phyloP scores from a whole-genome alignment of 1,284 basidiomycete species.

The Leccinum griseonigrum region DNA sequence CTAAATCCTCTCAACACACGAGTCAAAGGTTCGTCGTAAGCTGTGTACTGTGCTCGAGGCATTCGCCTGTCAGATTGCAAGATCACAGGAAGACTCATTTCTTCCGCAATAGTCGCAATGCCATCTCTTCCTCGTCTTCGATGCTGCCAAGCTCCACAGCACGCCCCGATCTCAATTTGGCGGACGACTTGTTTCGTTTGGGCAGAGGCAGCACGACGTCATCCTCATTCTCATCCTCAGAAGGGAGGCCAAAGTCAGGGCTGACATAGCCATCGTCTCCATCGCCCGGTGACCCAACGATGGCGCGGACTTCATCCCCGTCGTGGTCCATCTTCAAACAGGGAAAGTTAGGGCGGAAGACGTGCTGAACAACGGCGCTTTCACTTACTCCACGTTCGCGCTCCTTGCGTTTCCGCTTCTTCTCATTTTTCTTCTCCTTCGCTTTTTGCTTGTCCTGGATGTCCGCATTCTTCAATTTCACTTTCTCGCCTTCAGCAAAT shows the following conservation, averaged over 20 bases:
- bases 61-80: neutral
- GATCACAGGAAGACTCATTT: slow-evolving; percentile 15
- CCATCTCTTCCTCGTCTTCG: slow-evolving; percentile 54
- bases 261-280: slow-evolving; percentile 73
- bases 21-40: neutral
- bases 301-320: slow-evolving; percentile 24
- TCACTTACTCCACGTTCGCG: slow-evolving; percentile 53
- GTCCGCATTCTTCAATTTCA: slow-evolving; percentile 71
- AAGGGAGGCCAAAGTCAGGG: slow-evolving; percentile 65
- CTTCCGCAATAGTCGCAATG: slow-evolving; percentile 41
- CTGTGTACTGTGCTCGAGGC: neutral
- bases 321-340: slow-evolving; percentile 24
- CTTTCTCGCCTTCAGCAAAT: slow-evolving; percentile 74
- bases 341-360: neutral
- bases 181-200: slow-evolving; percentile 36
- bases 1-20: neutral
- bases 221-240: slow-evolving; percentile 40
- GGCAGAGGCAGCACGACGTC: slow-evolving; percentile 37
- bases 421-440: slow-evolving; percentile 84
- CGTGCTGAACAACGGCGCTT: neutral
- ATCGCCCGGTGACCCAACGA: slow-evolving; percentile 37
- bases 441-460: slow-evolving; percentile 79
- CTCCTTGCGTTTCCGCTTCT: slow-evolving; percentile 88
- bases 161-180: slow-evolving; percentile 4
- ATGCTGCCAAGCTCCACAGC: slow-evolving; percentile 24